These are phyloP conservation scores for Kazachstania sp. DNA, from an alignment of 1,139 yeast species.

Conservation along the genomic window DNA sequence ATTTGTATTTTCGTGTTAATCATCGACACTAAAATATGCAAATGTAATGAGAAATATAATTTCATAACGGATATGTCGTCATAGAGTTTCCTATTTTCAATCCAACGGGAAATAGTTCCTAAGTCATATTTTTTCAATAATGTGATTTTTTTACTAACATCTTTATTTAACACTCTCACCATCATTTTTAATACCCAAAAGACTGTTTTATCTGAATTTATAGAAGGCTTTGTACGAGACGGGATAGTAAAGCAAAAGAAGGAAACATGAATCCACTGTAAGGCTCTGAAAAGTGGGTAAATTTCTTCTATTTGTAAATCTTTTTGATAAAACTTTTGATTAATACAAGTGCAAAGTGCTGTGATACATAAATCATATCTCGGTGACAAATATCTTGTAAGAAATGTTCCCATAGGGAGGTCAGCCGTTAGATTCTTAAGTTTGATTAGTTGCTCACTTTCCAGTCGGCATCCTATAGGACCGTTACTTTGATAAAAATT, in stretches of 20 bases:
- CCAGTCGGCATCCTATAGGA: not conserved
- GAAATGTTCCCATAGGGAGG: not conserved
- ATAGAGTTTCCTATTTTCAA: not conserved
- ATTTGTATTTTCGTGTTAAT: conserved; percentile 2
- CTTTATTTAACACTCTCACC: conserved; percentile 1
- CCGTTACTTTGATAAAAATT: not conserved
- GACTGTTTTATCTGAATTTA: not conserved
- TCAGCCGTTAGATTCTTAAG: not conserved
- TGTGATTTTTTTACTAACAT: no score
- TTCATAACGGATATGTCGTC: not conserved
- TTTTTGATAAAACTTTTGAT: not conserved
- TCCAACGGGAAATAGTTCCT: no score
- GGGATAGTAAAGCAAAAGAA: not conserved
- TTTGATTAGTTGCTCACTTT: not conserved
- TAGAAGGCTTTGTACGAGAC: not conserved
- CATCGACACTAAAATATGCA: not conserved
- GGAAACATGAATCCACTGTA: not conserved
- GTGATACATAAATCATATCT: not conserved
- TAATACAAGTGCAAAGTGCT: not conserved
- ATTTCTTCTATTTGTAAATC: not conserved
- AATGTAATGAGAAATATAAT: not conserved
- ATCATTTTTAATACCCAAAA: not conserved
- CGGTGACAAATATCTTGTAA: not conserved
- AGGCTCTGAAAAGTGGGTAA: not conserved
- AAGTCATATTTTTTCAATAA: no score